A percentile compares a stretch with the other conserved stretches of the same genome.
phyloP scores from a whole-genome alignment of 2,329 filamentous ascomycete genomes.

The Aciculosporium take region DNA sequence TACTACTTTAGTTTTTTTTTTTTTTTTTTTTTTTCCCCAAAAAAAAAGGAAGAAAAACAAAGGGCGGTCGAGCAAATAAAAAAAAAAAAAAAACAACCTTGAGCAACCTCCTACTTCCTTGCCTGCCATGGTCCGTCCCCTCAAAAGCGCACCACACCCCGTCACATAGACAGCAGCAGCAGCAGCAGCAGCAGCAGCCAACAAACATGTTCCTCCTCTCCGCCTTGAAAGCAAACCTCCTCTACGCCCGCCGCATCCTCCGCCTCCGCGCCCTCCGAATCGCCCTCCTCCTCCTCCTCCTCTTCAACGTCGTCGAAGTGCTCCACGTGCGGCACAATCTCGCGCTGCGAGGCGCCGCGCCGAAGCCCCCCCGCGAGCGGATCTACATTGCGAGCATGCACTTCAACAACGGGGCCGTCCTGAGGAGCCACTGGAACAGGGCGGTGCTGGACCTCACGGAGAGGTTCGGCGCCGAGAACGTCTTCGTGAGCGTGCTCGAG shows the following conservation, averaged over 20 bases:
- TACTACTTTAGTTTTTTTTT: too few species aligned
- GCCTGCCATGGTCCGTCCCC: constrained; percentile 1
- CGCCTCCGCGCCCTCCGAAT: constrained; percentile 22
- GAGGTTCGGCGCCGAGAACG: constrained; percentile 45
- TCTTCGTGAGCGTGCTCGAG: constrained; percentile 54
- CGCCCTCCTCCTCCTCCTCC: constrained; percentile 18
- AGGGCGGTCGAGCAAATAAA: too few species aligned
- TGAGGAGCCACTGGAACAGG: constrained; percentile 47
- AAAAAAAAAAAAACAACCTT: too few species aligned
- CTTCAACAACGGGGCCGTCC: constrained; percentile 49
- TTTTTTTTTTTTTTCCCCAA: too few species aligned
- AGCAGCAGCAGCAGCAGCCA: not conserved
- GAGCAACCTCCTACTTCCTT: not conserved
- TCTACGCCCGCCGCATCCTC: constrained; percentile 23
- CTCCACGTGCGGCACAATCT: constrained; percentile 23
- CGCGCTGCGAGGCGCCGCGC: not conserved
- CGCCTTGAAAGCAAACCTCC: constrained; percentile 16
- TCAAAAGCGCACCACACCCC: too few species aligned
- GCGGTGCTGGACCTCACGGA: constrained; percentile 43
- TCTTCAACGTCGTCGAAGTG: constrained; percentile 26
- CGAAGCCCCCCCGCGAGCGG: constrained; percentile 19
- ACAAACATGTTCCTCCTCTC: constrained; percentile 15
- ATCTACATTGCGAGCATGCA: constrained; percentile 58
- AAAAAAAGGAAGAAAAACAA: too few species aligned
- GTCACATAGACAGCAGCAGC: too few species aligned